These are phyloP conservation scores for Fusarium graminum DNA, from an alignment of 2,329 filamentous ascomycete genomes.

Conservation along the genomic window DNA sequence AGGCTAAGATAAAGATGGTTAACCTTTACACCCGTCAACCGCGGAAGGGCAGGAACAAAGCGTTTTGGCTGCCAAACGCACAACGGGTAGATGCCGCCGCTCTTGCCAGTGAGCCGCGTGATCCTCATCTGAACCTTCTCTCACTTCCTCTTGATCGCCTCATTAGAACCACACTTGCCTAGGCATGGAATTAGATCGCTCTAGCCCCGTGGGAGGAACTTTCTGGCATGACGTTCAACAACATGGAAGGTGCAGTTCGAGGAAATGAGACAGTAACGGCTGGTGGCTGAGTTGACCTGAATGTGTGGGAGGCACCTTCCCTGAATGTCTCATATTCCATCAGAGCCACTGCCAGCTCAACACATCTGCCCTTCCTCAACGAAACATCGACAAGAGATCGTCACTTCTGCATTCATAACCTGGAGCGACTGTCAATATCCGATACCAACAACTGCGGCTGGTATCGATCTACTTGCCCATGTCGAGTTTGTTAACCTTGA, in stretches of 20 bases:
- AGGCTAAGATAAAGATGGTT: constrained; percentile 6
- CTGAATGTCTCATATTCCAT: constrained; percentile 14
- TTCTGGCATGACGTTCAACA: background rate
- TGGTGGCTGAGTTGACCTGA: background rate
- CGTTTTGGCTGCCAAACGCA: background rate
- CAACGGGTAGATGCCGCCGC: background rate
- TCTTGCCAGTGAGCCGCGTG: background rate
- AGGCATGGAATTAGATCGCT: background rate
- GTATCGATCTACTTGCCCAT: constrained; percentile 17
- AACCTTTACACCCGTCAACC: constrained; percentile 6
- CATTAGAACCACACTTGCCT: constrained; percentile 16
- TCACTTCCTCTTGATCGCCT: constrained; percentile 36
- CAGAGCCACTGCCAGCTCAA: constrained; percentile 21
- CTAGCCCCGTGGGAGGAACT: background rate
- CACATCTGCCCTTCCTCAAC: constrained; percentile 33
- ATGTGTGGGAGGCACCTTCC: background rate
- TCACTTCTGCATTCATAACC: constrained; percentile 3
- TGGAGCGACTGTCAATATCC: background rate
- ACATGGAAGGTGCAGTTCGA: background rate
- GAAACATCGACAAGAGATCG: constrained; percentile 12
- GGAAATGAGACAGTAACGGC: background rate
- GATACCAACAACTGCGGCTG: background rate
- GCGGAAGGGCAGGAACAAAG: background rate
- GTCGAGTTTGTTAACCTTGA: constrained; percentile 20
- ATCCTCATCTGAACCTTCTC: constrained; percentile 1